Conservation (phyloP, 345 rosid genomes). For the Citrus maxima region DNA sequence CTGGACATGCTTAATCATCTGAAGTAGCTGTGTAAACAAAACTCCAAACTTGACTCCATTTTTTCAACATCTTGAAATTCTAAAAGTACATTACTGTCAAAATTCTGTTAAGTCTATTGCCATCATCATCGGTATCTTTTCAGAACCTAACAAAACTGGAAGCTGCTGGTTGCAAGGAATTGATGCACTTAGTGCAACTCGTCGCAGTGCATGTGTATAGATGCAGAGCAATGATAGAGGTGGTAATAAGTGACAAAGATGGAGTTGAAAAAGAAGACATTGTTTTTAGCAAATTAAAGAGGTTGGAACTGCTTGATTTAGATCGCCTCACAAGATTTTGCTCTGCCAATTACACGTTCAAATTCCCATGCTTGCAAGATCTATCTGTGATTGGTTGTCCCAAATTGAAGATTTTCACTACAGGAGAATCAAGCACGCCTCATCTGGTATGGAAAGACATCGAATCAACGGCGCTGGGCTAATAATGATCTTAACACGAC, state of each 20-base stretch:
- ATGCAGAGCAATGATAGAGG: no score
- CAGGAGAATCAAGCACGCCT: neutral
- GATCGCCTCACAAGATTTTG: neutral
- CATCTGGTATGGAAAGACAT: neutral
- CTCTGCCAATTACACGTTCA: neutral
- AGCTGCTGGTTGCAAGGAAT: neutral
- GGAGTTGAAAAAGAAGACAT: neutral
- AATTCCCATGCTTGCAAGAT: neutral
- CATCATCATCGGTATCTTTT: neutral
- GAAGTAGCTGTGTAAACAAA: slow-evolving; percentile 3
- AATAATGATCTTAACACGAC: neutral
- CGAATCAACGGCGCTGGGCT: neutral
- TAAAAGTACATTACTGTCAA: accelerated
- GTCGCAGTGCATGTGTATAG: no score
- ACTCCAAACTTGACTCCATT: neutral
- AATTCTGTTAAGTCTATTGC: neutral
- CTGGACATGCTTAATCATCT: neutral
- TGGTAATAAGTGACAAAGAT: no score
- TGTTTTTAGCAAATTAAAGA: neutral
- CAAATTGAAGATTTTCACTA: neutral
- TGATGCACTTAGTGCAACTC: neutral
- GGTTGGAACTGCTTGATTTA: neutral
- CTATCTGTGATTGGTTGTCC: neutral
- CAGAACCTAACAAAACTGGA: neutral
- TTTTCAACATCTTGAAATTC: slow-evolving; percentile 1